Percentiles rank a stretch among this genome's conserved stretches.
Conservation (phyloP, 2,329 filamentous ascomycete species). For the Meredithiella fracta region DNA sequence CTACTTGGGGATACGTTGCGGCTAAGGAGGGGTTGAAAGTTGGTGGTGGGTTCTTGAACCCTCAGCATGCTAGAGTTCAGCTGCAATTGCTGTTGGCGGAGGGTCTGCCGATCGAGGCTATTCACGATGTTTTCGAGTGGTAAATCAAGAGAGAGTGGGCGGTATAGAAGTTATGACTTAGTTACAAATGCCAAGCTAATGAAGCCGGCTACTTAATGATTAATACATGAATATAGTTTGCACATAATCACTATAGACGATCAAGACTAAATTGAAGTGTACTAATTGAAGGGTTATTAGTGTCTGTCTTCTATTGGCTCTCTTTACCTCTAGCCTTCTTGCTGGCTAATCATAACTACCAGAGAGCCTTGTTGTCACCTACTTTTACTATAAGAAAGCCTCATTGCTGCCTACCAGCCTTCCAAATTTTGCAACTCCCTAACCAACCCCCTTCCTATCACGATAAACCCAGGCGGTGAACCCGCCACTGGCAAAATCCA, state of each 20-base stretch:
- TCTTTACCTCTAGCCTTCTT: not conserved
- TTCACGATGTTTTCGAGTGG: constrained; percentile 10
- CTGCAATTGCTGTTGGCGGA: constrained; percentile 27
- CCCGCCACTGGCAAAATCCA: not conserved
- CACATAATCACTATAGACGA: not conserved
- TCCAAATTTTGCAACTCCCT: not conserved
- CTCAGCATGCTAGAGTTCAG: constrained; percentile 37
- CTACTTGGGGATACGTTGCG: constrained; percentile 36
- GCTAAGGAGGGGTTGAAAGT: constrained; percentile 22
- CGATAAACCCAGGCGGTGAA: not conserved
- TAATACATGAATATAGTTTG: not conserved
- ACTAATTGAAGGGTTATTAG: not conserved
- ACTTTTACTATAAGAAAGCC: too few relatives aligned
- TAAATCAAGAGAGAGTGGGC: not conserved
- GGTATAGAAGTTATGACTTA: not conserved
- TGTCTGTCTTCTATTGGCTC: not conserved
- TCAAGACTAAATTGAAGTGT: not conserved
- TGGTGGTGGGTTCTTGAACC: constrained; percentile 37
- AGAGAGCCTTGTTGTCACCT: too few relatives aligned
- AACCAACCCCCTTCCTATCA: not conserved
- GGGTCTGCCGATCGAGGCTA: constrained; percentile 15
- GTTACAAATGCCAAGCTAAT: not conserved
- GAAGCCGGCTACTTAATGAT: not conserved
- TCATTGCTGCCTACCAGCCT: not conserved
- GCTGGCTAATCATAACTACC: too few relatives aligned